Conservation (phyloP, 768 basidiomycete genomes). For the Daedaleopsis nitida region DNA sequence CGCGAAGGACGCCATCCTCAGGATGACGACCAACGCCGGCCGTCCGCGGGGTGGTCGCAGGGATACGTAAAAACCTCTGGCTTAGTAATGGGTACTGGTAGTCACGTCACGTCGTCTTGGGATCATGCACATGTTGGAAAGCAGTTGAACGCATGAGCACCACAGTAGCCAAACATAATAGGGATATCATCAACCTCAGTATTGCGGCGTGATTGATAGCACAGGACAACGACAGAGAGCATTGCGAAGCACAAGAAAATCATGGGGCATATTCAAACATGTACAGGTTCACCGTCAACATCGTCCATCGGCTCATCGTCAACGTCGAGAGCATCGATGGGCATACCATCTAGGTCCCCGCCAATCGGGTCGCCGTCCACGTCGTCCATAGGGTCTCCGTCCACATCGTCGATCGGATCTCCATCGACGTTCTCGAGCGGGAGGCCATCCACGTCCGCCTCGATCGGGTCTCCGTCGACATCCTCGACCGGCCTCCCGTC, state of each 20-base stretch:
- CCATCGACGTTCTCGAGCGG: slow-evolving; percentile 36
- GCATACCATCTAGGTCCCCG: slow-evolving; percentile 41
- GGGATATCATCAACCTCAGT: not conserved
- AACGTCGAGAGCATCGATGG: slow-evolving; percentile 39
- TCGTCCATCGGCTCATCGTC: slow-evolving; percentile 42
- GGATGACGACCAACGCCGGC: slow-evolving; percentile 39
- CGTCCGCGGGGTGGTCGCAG: slow-evolving; percentile 26
- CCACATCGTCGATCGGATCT: slow-evolving; percentile 36
- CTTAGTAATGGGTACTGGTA: slow-evolving; percentile 5
- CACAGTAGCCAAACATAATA: not conserved
- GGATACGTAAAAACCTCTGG: slow-evolving; percentile 15
- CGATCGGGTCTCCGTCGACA: slow-evolving; percentile 47
- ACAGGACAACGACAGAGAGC: too few species aligned
- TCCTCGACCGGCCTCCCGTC: slow-evolving; percentile 57
- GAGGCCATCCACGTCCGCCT: slow-evolving; percentile 41
- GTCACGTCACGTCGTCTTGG: not conserved
- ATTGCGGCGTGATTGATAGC: not conserved
- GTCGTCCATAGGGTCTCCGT: slow-evolving; percentile 37
- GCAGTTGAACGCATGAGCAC: not conserved
- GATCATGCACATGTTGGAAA: not conserved
- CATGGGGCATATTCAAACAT: not conserved
- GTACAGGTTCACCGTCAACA: slow-evolving; percentile 38
- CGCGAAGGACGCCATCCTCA: slow-evolving; percentile 80
- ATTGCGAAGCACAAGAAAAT: too few species aligned
- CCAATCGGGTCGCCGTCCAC: slow-evolving; percentile 40